A percentile compares a stretch with the other conserved stretches of the same genome.
phyloP scores from a whole-genome alignment of 2,329 filamentous ascomycete species.

The Plectosphaerella plurivora region DNA sequence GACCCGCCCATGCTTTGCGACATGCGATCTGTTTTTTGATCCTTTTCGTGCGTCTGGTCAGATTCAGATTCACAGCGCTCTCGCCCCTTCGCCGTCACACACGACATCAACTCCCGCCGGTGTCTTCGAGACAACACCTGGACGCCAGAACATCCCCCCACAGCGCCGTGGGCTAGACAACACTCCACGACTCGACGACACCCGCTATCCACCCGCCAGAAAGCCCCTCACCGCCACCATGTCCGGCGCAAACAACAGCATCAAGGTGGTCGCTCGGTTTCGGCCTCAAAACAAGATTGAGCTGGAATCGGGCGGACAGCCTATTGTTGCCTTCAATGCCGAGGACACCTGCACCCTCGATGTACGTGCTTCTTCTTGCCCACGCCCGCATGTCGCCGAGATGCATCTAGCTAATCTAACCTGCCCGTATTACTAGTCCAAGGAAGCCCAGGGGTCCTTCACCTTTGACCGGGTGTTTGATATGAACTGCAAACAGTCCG shows the following conservation, averaged over 20 bases:
- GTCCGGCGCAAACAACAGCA: constrained; percentile 60
- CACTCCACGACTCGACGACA: not conserved
- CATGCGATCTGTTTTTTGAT: constrained; percentile 1
- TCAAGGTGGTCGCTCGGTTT: constrained; percentile 95
- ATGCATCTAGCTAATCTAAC: not conserved
- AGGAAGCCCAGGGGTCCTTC: constrained; percentile 78
- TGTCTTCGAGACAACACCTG: too few relatives aligned
- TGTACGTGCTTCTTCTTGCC: constrained; percentile 50
- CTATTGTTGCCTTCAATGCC: constrained; percentile 83
- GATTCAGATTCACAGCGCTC: too few relatives aligned
- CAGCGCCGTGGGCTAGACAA: not conserved
- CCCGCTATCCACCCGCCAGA: not conserved
- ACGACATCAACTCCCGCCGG: not conserved
- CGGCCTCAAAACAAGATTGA: constrained; percentile 95
- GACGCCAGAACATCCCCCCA: not conserved
- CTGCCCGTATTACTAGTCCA: constrained; percentile 52
- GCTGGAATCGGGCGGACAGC: constrained; percentile 82
- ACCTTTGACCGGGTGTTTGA: constrained; percentile 98
- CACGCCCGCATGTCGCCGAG: not conserved
- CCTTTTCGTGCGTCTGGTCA: not conserved
- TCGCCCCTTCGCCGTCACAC: not conserved
- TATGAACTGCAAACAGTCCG: constrained; percentile 83
- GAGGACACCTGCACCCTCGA: constrained; percentile 85
- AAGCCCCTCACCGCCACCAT: constrained; percentile 32
- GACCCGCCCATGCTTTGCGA: not conserved